Evolutionary conservation across 805 yeast species (phyloP), one percentile per base, ranked within the genome.

Genomic region (Ogataea ganodermae): DNA sequence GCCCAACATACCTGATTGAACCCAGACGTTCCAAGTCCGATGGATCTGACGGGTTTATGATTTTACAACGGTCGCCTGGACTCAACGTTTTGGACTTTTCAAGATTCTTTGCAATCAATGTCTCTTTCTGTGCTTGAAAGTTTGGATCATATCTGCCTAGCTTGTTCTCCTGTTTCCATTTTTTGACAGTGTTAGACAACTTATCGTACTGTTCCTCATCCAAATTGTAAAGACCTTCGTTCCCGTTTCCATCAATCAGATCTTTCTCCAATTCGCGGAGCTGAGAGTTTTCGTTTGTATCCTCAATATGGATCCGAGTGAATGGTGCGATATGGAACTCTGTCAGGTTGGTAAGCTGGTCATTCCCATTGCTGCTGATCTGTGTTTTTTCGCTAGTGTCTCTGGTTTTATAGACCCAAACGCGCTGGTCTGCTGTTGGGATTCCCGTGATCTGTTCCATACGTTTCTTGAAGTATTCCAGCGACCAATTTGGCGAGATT

Each of bases 391-490:
- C 73, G 56, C 67, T 65, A 50, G 76, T 67, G 35, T 67, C 60
- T 6, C 71, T 61, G 3, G 66, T 56, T 7, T 70, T 67, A 55
- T 78, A 81, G 30, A 79, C 64, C 46, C 72, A 72, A 13, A 83
- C 59, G 13, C 67, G 67, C 59, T 84, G 96, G 49, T 63, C 68
- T 12, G 59, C 51, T 3, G 88, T 84, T 4, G 83, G 80, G 22
- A 89, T 78, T 2, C 96, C 96, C 0, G 96, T 86, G 50, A 87
- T 79, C 28, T 71, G 73, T 57, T 86, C 94, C 9, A 89, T 63
- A 47, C 78, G 74, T 32, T 65, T 53, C 52, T 80, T 77, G 42
- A 88, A 72, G 51, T 78, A 68, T 6, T 63, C 65, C 13, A 86
- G 45, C 0, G 79, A 63, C 91, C 92, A 86, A 31, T 71, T 73